Conservation (phyloP, 768 basidiomycete species). For the Amanita rubescens region DNA sequence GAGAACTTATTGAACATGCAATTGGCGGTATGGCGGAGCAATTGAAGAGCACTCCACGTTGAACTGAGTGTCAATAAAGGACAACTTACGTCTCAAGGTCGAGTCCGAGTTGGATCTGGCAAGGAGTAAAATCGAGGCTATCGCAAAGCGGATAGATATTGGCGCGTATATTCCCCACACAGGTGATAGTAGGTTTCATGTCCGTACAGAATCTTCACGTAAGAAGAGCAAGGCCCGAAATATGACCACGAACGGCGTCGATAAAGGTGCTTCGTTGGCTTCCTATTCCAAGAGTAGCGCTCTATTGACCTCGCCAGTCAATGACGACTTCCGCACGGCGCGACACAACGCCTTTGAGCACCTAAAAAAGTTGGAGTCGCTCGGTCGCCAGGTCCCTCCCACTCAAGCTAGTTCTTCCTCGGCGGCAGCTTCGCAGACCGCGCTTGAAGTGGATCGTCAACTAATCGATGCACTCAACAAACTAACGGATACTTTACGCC, state of each 20-base stretch:
- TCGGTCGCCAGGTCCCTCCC: conserved; percentile 27
- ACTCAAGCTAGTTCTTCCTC: conserved; percentile 23
- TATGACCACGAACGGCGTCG: conserved; percentile 17
- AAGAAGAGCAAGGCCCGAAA: conserved; percentile 13
- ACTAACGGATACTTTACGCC: conserved; percentile 58
- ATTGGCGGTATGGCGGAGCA: conserved; percentile 34
- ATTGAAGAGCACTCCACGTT: conserved; percentile 6
- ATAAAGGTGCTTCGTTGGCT: conserved; percentile 27
- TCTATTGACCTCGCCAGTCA: conserved; percentile 15
- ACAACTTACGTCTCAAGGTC: conserved; percentile 62
- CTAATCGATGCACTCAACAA: conserved; percentile 58
- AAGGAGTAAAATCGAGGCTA: conserved; percentile 58
- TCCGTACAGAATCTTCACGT: conserved; percentile 24
- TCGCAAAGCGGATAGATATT: conserved; percentile 52
- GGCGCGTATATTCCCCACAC: conserved; percentile 27
- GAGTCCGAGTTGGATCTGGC: conserved; percentile 74
- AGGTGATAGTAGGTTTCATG: conserved; percentile 8
- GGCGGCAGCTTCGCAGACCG: too few relatives aligned
- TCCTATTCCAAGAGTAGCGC: conserved; percentile 1
- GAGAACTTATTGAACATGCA: conserved; percentile 79
- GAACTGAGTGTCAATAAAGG: conserved; percentile 28
- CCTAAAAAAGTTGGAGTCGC: conserved; percentile 47
- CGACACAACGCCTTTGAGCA: conserved; percentile 55
- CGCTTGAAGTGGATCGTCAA: conserved; percentile 39
- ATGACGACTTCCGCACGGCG: conserved; percentile 68